phyloP scores from a whole-genome alignment of 1,284 basidiomycete genomes.

The Trametes sp. region DNA sequence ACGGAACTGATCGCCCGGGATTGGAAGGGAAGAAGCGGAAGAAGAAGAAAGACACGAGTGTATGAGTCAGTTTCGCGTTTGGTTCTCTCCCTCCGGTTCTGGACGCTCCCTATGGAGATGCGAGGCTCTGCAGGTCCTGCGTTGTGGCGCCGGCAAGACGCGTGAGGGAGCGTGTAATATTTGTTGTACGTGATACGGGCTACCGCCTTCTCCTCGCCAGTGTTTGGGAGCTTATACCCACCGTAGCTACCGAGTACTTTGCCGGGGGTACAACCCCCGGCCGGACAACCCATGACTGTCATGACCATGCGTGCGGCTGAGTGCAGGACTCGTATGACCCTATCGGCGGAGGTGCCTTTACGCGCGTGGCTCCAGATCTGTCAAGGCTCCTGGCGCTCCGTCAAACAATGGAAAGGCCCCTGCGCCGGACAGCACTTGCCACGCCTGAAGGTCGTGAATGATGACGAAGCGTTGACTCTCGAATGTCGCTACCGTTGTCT shows the following conservation, averaged over 20 bases:
- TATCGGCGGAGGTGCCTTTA: neutral
- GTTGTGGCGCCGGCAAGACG: neutral
- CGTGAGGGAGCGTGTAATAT: conserved; percentile 12
- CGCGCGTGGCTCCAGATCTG: neutral
- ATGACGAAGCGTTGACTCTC: neutral
- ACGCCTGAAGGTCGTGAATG: neutral
- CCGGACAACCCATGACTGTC: conserved; percentile 13
- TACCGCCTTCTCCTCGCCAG: neutral
- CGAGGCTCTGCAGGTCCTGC: neutral
- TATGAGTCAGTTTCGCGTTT: neutral
- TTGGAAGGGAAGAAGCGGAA: conserved; percentile 35
- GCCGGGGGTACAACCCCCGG: neutral
- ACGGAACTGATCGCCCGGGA: conserved; percentile 16
- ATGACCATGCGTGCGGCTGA: neutral
- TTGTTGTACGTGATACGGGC: conserved; percentile 20
- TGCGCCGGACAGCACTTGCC: neutral
- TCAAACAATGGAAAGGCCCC: neutral
- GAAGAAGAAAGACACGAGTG: conserved; percentile 29
- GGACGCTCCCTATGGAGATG: conserved; percentile 1
- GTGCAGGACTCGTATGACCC: conserved; percentile 1
- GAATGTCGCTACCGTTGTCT: neutral
- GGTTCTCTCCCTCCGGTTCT: neutral
- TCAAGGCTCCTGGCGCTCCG: conserved; percentile 7
- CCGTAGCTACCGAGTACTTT: conserved; percentile 2
- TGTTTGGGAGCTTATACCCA: neutral